Percentiles rank a stretch among this genome's conserved stretches.
Evolutionary conservation across 2,329 filamentous ascomycete species (phyloP).

Genomic region (Fusarium camptoceras): DNA sequence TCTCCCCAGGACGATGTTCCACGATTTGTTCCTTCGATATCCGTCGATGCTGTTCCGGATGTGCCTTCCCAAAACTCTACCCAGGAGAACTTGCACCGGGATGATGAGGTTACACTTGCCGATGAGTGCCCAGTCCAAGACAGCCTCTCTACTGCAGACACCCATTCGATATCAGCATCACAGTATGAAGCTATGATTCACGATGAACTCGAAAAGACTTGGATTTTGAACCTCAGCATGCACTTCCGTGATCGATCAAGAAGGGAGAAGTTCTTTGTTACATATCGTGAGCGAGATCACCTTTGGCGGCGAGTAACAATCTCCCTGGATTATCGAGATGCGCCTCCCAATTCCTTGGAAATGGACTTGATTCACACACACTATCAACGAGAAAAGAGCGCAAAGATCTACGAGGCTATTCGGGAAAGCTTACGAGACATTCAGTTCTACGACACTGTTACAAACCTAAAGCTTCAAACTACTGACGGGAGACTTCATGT

Average conservation of each 20-base stretch:
- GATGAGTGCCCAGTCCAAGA: slow-evolving; percentile 46
- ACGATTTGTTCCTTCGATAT: slow-evolving; percentile 33
- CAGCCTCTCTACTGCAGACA: slow-evolving; percentile 54
- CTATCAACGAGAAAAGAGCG: slow-evolving; percentile 91
- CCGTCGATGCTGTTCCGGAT: slow-evolving; percentile 30
- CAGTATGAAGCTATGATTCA: slow-evolving; percentile 74
- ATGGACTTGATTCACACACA: slow-evolving; percentile 80
- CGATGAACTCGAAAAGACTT: slow-evolving; percentile 85
- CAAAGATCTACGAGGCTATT: slow-evolving; percentile 93
- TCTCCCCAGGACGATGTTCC: slow-evolving; percentile 38
- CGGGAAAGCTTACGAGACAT: slow-evolving; percentile 93
- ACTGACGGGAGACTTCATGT: slow-evolving; percentile 89
- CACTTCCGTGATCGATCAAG: slow-evolving; percentile 94
- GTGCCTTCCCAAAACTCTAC: slow-evolving; percentile 7
- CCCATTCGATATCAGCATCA: slow-evolving; percentile 62
- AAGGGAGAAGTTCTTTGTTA: slow-evolving; percentile 97
- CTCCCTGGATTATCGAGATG: slow-evolving; percentile 89
- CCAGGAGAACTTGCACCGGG: slow-evolving; percentile 18
- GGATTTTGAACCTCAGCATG: slow-evolving; percentile 99
- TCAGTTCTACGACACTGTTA: slow-evolving; percentile 95
- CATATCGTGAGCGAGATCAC: slow-evolving; percentile 83
- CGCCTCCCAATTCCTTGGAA: slow-evolving; percentile 85
- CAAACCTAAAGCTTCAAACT: slow-evolving; percentile 93
- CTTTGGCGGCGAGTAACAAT: slow-evolving; percentile 91
- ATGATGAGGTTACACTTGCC: slow-evolving; percentile 40